Evolutionary conservation across 768 basidiomycete species (phyloP), one percentile per base, ranked within the genome.

Genomic region (Asterophora lycoperdoides): DNA sequence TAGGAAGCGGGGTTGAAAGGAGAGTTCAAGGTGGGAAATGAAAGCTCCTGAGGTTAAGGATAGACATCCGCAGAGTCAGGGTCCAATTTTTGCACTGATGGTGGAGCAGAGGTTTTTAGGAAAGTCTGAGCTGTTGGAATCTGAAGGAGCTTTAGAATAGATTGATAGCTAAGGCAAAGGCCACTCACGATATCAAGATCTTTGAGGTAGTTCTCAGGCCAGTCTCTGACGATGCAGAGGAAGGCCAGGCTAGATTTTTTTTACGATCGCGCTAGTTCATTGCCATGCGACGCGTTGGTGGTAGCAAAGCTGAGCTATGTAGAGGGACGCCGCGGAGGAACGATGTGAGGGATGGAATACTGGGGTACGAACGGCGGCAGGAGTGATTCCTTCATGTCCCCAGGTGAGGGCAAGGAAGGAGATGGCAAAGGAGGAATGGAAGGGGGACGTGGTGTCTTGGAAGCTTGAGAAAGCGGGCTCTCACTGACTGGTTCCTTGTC

Each of bases 321-420:
- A 36, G 68, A 69, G 32, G 69, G 68, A 1, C 64, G 63, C 35
- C 64, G 63, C 14, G 64, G 65, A 14, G 59, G 47, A 36, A 55
- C 42, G 26, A 60, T 46, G 29, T 62, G 57, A 20, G 58, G 60
- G 50, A 59, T 53, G 4, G 56, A 48, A 40, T 52, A 48, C 34
- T 60, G 55, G 11, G 61, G 58, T 46, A 59, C 66, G 44, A 53
- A 57, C 4, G 59, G 52, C 49, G 58, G 54, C 10, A 57, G 44
- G 34, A 51, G 36, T 26, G 48, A 42, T 34, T 43, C 46, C 26
- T 44, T 37, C 40, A 19, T 56, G 34, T 52, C 55, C 40, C 50
- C 52, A 0, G 53, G 60, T 39, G 49, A 64, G 17, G 46, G 38
- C 8, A 47, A 32, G 2, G 46, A 48, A 5, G 54, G 52, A 8